These are phyloP conservation scores for Saksenaea vasiformis DNA, from an alignment of 371 early-diverging fungal species.

Conservation along the genomic window DNA sequence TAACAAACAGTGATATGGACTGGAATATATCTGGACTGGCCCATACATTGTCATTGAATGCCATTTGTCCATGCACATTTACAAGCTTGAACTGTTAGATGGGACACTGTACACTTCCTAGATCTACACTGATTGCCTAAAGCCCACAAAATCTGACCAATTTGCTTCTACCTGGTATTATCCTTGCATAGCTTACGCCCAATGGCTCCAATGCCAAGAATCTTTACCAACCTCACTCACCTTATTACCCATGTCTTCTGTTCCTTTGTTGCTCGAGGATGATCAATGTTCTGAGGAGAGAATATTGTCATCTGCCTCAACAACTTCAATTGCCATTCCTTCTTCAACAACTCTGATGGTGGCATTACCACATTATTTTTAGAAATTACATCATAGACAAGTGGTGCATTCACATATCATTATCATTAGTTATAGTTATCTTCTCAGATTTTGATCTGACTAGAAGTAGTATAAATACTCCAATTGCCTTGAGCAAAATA, in stretches of 20 bases:
- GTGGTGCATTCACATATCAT: too few species aligned
- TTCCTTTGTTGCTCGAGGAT: neutral
- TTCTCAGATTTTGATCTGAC: too few species aligned
- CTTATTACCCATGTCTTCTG: neutral
- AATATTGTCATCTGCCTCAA: too few species aligned
- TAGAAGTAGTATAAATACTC: too few species aligned
- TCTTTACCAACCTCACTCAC: too few species aligned
- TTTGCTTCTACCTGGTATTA: neutral
- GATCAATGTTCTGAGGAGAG: neutral
- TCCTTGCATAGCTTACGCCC: neutral
- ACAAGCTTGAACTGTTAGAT: conserved; percentile 1
- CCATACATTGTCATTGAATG: conserved; percentile 4
- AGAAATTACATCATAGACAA: too few species aligned
- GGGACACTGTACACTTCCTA: conserved; percentile 12
- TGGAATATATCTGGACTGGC: conserved; percentile 17
- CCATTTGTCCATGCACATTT: conserved; percentile 6
- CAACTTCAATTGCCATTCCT: too few species aligned
- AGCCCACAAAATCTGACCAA: neutral
- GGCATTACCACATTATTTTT: too few species aligned
- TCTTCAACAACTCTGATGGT: too few species aligned
- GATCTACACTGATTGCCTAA: too few species aligned
- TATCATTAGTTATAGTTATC: too few species aligned
- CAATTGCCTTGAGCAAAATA: too few species aligned
- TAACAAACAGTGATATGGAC: conserved; percentile 6
- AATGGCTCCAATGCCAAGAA: neutral